These are phyloP conservation scores for Cladosporium sp. DNA, from an alignment of 2,329 filamentous ascomycete genomes.

Conservation along the genomic window DNA sequence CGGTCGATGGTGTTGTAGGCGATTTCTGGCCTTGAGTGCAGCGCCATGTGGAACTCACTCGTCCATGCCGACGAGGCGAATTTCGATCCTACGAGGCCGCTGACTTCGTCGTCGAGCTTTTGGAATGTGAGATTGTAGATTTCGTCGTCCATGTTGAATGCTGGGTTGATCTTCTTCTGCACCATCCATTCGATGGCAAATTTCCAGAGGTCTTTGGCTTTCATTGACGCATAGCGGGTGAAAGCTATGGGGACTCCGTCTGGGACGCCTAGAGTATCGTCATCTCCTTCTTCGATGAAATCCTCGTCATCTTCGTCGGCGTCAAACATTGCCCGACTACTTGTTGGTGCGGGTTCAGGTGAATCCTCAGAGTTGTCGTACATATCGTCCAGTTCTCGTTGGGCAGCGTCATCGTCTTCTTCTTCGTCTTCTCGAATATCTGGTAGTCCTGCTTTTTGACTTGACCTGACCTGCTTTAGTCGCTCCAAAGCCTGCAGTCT, in stretches of 20 bases:
- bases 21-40: constrained; percentile 63
- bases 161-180: constrained; percentile 71
- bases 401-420: constrained; percentile 20
- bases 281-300: constrained; percentile 62
- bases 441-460: constrained; percentile 19
- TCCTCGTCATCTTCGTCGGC: constrained; percentile 57
- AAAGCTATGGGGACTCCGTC: constrained; percentile 64
- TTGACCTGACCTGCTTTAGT: constrained; percentile 39
- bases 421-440: constrained; percentile 21
- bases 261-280: constrained; percentile 52
- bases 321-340: constrained; percentile 43
- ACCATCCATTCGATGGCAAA: constrained; percentile 77
- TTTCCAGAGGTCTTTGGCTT: constrained; percentile 67
- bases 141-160: constrained; percentile 58
- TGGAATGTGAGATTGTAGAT: constrained; percentile 66
- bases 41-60: constrained; percentile 58
- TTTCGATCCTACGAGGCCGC: constrained; percentile 64
- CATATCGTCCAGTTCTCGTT: constrained; percentile 25
- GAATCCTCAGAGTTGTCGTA: constrained; percentile 27
- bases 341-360: constrained; percentile 27
- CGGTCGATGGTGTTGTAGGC: constrained; percentile 45
- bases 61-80: constrained; percentile 70
- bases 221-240: constrained; percentile 61
- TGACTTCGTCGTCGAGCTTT: constrained; percentile 68
- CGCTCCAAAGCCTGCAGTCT: constrained; percentile 41